Evolutionary conservation across 139 green algal species (phyloP), one percentile per base, ranked within the genome.

Genomic region (Raphidocelis subcapitata): DNA sequence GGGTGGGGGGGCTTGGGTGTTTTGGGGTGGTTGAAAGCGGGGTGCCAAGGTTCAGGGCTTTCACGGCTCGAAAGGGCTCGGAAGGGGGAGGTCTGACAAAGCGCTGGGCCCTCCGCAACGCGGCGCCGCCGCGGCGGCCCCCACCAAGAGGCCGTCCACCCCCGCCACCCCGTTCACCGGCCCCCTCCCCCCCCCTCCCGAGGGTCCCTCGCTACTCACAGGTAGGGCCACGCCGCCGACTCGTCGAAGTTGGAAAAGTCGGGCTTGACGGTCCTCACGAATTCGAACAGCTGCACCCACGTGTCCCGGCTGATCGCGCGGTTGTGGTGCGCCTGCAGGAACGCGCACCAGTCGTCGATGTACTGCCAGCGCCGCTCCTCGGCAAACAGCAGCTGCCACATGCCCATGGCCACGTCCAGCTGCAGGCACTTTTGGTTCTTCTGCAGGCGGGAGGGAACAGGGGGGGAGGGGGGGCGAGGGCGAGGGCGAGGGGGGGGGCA

Each of bases 361-460:
- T 85, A 62, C 15, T 85, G 86, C 86, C 86, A 94, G 3, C 59
- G 67, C 23, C 81, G 61, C 2, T 83, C 76, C 12, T 70, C 74
- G 2, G 68, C 47, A 36, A 95, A 86, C 47, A 97, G 76, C 67
- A 98, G 85, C 77, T 88, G 81, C 94, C 94, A 98, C 89, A 98
- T 96, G 21, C 70, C 93, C n/a, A 96, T 32, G 5, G 94, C 94
- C n/a, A 86, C 91, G 35, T 97, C 92, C 56, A 97, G 83, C 66
- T 94, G 87, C 69, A 98, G 79, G 47, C 91, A 97, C 82, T 98
- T 98, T 72, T 97, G 89, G 5, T 93, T 93, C 61, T 96, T 96
- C 86, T 98, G 80, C 83, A 55, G 14, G 5, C 8, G 2, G 5
- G 32, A 28, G 29, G 3, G n/a, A 4, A 23, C 16, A 67, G 0